phyloP scores from a whole-genome alignment of 2,329 filamentous ascomycete species.

The Bisporella sp. region DNA sequence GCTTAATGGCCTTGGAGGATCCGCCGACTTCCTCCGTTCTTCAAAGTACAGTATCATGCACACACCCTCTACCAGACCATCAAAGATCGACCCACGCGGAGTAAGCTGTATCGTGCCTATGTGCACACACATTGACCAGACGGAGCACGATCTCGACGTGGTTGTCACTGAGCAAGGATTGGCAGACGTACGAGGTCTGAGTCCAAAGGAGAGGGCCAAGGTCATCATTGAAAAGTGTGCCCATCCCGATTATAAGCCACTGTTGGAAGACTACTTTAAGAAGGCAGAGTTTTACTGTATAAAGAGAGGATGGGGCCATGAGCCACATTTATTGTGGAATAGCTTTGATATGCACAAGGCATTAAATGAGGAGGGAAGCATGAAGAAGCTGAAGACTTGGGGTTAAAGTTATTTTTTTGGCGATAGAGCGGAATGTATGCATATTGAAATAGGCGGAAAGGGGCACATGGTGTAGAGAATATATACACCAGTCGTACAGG shows the following conservation, averaged over 20 bases:
- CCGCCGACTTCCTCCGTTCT: constrained; percentile 72
- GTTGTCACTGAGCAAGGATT: constrained; percentile 71
- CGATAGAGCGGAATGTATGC: no score
- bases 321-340: constrained; percentile 83
- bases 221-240: constrained; percentile 85
- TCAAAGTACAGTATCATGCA: constrained; percentile 91
- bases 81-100: constrained; percentile 75
- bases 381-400: constrained; percentile 43
- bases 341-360: constrained; percentile 86
- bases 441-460: no score
- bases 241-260: constrained; percentile 78
- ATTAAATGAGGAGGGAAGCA: constrained; percentile 73
- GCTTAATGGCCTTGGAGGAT: constrained; percentile 79
- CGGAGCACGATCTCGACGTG: constrained; percentile 88
- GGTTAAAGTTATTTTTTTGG: constrained; percentile 10
- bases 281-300: constrained; percentile 82
- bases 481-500: no score
- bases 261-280: constrained; percentile 75
- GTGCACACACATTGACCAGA: constrained; percentile 89
- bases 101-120: constrained; percentile 88
- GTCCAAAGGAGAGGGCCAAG: constrained; percentile 70
- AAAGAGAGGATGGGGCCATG: constrained; percentile 81
- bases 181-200: constrained; percentile 77
- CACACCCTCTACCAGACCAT: constrained; percentile 73
- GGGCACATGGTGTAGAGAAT: no score